phyloP scores from a whole-genome alignment of 768 basidiomycete genomes.

The Polyporus arcularius region DNA sequence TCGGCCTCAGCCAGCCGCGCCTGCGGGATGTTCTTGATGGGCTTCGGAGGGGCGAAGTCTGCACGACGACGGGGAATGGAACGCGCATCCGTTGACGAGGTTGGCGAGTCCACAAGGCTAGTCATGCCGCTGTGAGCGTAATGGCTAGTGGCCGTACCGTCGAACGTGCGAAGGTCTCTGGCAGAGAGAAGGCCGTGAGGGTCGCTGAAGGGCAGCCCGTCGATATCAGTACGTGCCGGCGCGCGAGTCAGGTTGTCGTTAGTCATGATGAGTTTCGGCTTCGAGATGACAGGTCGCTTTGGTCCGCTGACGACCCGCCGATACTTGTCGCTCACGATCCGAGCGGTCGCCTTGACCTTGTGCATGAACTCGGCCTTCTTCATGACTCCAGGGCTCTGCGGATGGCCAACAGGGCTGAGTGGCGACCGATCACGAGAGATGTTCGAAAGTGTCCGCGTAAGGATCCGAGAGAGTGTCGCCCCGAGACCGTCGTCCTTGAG shows the following conservation, averaged over 20 bases:
- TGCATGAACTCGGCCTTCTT: conserved; percentile 70
- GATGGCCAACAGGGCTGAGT: conserved; percentile 23
- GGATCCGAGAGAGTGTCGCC: conserved; percentile 34
- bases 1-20: conserved; percentile 36
- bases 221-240: background rate
- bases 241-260: conserved; percentile 6
- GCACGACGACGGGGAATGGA: conserved; percentile 69
- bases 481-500: conserved; percentile 1
- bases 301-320: conserved; percentile 32
- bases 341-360: conserved; percentile 62
- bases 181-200: conserved; percentile 9
- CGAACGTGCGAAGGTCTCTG: conserved; percentile 37
- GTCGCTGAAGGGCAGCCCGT: conserved; percentile 14
- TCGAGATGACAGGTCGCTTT: conserved; percentile 51
- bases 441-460: conserved; percentile 23
- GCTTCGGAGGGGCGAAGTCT: conserved; percentile 66
- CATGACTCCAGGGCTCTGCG: conserved; percentile 56
- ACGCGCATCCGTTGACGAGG: conserved; percentile 61
- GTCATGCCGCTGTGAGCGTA: conserved; percentile 45
- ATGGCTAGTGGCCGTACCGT: conserved; percentile 34
- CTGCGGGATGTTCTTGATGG: conserved; percentile 38
- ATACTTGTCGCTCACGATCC: conserved; percentile 65
- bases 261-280: conserved; percentile 48
- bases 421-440: conserved; percentile 9
- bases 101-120: conserved; percentile 56